Conservation (phyloP, 805 yeast species). For the Saturnispora diversa region DNA sequence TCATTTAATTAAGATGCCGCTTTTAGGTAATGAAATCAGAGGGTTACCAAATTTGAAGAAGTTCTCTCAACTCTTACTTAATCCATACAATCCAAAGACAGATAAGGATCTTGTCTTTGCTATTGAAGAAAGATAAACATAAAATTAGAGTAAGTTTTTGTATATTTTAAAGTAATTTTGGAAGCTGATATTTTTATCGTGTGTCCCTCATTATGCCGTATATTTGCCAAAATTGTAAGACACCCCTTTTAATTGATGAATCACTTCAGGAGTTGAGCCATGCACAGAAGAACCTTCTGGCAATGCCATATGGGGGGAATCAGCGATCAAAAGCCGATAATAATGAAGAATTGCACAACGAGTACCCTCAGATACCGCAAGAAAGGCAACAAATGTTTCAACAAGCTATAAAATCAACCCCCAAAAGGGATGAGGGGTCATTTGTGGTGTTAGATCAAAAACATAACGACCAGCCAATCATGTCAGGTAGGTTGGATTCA, state of each 20-base stretch:
- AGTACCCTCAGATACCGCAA: slow-evolving; percentile 29
- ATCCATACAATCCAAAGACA: slow-evolving; percentile 65
- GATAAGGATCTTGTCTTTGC: slow-evolving; percentile 48
- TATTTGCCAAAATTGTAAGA: slow-evolving; percentile 56
- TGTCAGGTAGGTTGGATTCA: slow-evolving; percentile 29
- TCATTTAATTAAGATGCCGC: slow-evolving; percentile 92
- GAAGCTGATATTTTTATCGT: not conserved
- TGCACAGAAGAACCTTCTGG: slow-evolving; percentile 48
- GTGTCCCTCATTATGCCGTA: slow-evolving; percentile 21
- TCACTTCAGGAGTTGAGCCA: slow-evolving; percentile 44
- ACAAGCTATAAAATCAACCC: slow-evolving; percentile 24
- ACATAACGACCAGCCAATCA: not conserved
- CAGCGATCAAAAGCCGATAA: slow-evolving; percentile 6
- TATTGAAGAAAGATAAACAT: slow-evolving; percentile 37
- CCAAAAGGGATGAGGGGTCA: slow-evolving; percentile 12
- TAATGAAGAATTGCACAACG: slow-evolving; percentile 19
- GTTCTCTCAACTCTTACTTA: slow-evolving; percentile 73
- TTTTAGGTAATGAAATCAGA: slow-evolving; percentile 90
- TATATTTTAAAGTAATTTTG: not conserved
- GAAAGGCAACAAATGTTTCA: slow-evolving; percentile 33
- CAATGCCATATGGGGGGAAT: slow-evolving; percentile 26
- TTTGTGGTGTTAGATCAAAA: slow-evolving; percentile 15
- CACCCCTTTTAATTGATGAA: slow-evolving; percentile 49
- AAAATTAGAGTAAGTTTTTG: not conserved
- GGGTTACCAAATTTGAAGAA: slow-evolving; percentile 79